phyloP scores from a whole-genome alignment of 164 flowering plant species.

The Macadamia integrifolia region DNA sequence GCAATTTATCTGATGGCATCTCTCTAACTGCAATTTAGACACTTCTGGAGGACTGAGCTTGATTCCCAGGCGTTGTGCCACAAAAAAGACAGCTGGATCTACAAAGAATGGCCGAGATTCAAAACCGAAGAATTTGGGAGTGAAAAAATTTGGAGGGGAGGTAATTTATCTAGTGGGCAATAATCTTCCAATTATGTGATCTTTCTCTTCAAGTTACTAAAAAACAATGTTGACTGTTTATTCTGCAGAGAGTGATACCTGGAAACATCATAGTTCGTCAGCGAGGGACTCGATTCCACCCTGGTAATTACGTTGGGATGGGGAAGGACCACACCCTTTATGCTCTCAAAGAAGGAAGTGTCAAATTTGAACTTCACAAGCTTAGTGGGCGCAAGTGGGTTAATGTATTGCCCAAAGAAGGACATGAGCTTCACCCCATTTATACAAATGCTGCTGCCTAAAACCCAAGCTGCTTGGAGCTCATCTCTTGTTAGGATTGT shows the following conservation, averaged over 20 bases:
- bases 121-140: slow-evolving; percentile 82
- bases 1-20: neutral
- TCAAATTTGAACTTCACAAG: slow-evolving; percentile 74
- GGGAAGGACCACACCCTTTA: slow-evolving; percentile 91
- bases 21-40: slow-evolving; percentile 25
- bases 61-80: slow-evolving; percentile 87
- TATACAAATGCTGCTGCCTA: slow-evolving; percentile 28
- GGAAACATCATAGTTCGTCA: slow-evolving; percentile 96
- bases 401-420: slow-evolving; percentile 83
- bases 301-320: slow-evolving; percentile 89
- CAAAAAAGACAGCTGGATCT: slow-evolving; percentile 90
- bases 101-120: slow-evolving; percentile 98
- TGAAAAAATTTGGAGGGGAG: slow-evolving; percentile 99
- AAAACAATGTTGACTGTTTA: slow-evolving; percentile 1
- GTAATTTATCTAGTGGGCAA: slow-evolving; percentile 21
- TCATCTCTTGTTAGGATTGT: neutral
- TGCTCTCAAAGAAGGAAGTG: slow-evolving; percentile 85
- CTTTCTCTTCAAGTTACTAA: neutral
- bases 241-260: slow-evolving; percentile 75
- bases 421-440: slow-evolving; percentile 74
- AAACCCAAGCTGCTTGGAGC: slow-evolving; percentile 17
- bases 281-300: slow-evolving; percentile 91
- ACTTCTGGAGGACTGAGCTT: slow-evolving; percentile 59
- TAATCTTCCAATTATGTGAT: neutral
- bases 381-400: slow-evolving; percentile 84